Evolutionary conservation across 805 yeast genomes (phyloP), one percentile per base, ranked within the genome.

Genomic region (Candida ponderosae): DNA sequence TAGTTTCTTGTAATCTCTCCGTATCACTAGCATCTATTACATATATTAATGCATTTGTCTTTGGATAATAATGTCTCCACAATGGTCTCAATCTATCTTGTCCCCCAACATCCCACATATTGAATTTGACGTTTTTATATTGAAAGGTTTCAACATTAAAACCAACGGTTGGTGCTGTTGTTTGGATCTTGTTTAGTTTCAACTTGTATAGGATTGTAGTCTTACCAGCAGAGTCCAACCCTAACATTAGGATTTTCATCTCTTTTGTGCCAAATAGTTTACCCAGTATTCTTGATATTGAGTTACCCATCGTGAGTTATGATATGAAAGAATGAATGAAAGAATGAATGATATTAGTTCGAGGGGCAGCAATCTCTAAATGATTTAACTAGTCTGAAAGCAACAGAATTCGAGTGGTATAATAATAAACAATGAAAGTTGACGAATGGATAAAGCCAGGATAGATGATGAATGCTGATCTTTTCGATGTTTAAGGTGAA

Each of bases 61-160:
- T 95, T 11, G 95, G 84, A 62, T 83, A 87, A 63, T 89, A 89
- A 57, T 89, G 96, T 60, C 96, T 78, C 97, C 97, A 89, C 40
- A 89, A 68, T 0, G 94, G 95, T 55, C 96, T 76, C 48, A 88
- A 75, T 59, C 94, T 70, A 53, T 84, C 94, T 66, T 87, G 97
- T 57, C 96, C 97, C 63, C 97, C 97, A 43, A 93, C 93, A 60
- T 85, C 95, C 95, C 95, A 85, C 56, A 85, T 88, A 42, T 87
- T 86, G 65, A 85, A 83, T 39, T 83, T 79, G 40, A 84, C 80
- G 58, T 83, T 83, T 57, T 80, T 81, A 60, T 81, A 84, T 40
- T 82, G 77, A 44, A 85, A 85, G 4, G 90, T 81, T 60, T 85
- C 95, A 34, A 85, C 93, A 61, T 89, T 89, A 66, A 89, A 89